A percentile compares a stretch with the other conserved stretches of the same genome.
These are phyloP conservation scores for Wickerhamomyces queroliae DNA, from an alignment of 805 yeast species.

Conservation along the genomic window DNA sequence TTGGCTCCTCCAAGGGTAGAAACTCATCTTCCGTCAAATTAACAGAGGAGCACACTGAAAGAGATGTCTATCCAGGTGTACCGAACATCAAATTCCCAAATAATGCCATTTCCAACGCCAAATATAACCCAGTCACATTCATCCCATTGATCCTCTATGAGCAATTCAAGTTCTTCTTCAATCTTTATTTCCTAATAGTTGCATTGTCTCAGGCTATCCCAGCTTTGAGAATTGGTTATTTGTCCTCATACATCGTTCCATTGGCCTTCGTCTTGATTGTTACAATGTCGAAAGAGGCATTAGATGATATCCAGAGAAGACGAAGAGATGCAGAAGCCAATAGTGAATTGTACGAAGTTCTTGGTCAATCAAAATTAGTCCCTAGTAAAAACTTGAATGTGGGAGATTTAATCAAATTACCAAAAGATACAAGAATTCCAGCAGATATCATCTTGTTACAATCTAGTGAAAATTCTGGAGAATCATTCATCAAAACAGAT, in stretches of 20 bases:
- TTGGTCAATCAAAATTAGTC: slow-evolving; percentile 38
- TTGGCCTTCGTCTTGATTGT: slow-evolving; percentile 86
- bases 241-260: slow-evolving; percentile 91
- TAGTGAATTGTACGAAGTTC: slow-evolving; percentile 71
- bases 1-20: not conserved
- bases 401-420: slow-evolving; percentile 77
- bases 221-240: slow-evolving; percentile 83
- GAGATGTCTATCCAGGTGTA: slow-evolving; percentile 37
- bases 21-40: slow-evolving; percentile 15
- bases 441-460: slow-evolving; percentile 87
- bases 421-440: slow-evolving; percentile 84
- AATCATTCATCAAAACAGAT: slow-evolving; percentile 91
- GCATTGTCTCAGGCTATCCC: slow-evolving; percentile 93
- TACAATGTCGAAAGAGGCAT: slow-evolving; percentile 93
- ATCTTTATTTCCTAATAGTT: slow-evolving; percentile 84
- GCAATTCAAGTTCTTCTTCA: slow-evolving; percentile 96
- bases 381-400: slow-evolving; percentile 65
- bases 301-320: slow-evolving; percentile 88
- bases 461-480: slow-evolving; percentile 78
- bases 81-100: slow-evolving; percentile 41
- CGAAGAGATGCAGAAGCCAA: slow-evolving; percentile 88
- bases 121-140: slow-evolving; percentile 83
- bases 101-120: slow-evolving; percentile 90
- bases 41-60: slow-evolving; percentile 27
- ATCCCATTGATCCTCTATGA: slow-evolving; percentile 86